Base-by-base conservation (phyloP, 305 asterid species). In the Stenogyne calaminthoides region DNA sequence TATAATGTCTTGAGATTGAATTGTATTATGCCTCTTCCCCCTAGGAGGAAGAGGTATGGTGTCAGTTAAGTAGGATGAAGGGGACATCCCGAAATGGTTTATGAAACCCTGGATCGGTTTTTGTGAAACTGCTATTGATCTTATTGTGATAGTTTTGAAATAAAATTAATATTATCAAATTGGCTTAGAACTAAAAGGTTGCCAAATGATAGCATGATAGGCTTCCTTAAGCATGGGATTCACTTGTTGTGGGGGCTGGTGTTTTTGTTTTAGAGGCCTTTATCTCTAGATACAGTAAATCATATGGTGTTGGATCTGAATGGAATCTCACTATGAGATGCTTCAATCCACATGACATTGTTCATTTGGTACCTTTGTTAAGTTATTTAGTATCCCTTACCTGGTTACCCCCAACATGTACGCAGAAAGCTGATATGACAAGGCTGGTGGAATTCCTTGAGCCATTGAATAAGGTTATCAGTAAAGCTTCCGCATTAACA, bases 371-470 rank as follows among this genome's bases (percentile, higher is more conserved):
- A 58, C 25, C 19, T 61, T 51, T 22, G 10, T 47, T 40, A 10
- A 19, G 37, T 59, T 49, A 10, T 63, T 51, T 59, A 7, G 71
- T 11, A 27, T 64, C 18, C 9, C 20, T 25, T 25, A 25, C 3
- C 29, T 3, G 3, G 3, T 15, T 47, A 49, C n/a, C 49, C 34
- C 25, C 72, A 76, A 54, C 42, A 64, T 49, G 39, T 77, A 4
- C 83, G 84, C 91, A 95, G 99, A 95, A 91, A 88, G 98, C 96
- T 71, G 98, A 91, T 76, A 77, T 80, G 89, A 76, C 77, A 7
- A 92, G 95, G 75, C 59, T 95, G 74, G 84, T 78, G 69, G 97
- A 89, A 73, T 89, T 95, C 85, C 90, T 95, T 77, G 89, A 88
- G 77, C 98, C 98, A 27, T 82, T 95, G 87, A 92, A 91, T 76